Evolutionary conservation across 495 filamentous ascomycete species (phyloP).

Genomic region (Rostrohypoxylon terebratum): DNA sequence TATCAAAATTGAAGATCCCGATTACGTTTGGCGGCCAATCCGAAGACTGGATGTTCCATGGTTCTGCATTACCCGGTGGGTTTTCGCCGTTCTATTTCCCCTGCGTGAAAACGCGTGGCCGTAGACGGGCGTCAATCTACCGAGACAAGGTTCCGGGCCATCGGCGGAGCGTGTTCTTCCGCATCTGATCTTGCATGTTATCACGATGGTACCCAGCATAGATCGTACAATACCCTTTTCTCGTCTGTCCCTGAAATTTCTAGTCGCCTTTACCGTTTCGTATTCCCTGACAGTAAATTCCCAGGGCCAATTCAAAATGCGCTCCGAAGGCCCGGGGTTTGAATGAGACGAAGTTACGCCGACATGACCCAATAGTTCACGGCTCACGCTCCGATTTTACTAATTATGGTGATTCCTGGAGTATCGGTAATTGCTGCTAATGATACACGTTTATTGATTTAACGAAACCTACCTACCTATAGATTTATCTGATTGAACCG

Average conservation of each 20-base stretch:
- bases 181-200: conserved; percentile 34
- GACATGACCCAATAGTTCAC: background rate
- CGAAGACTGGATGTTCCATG: background rate
- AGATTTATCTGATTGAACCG: background rate
- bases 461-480: background rate
- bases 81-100: background rate
- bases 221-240: conserved; percentile 12
- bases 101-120: background rate
- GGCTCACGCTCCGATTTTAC: background rate
- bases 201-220: conserved; percentile 42
- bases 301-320: background rate
- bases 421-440: background rate
- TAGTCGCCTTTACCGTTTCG: background rate
- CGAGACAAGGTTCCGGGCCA: conserved; percentile 16
- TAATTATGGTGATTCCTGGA: background rate
- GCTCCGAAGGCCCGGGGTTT: conserved; percentile 9
- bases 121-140: background rate
- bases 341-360: conserved; percentile 14
- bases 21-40: conserved; percentile 11
- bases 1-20: conserved; percentile 2
- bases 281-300: conserved; percentile 10
- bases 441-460: conserved; percentile 9
- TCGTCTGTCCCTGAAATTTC: background rate
- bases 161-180: conserved; percentile 29
- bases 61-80: background rate